Evolutionary conservation across 768 basidiomycete genomes (phyloP), one percentile per base, ranked within the genome.

Genomic region (Chalciporus chontae): DNA sequence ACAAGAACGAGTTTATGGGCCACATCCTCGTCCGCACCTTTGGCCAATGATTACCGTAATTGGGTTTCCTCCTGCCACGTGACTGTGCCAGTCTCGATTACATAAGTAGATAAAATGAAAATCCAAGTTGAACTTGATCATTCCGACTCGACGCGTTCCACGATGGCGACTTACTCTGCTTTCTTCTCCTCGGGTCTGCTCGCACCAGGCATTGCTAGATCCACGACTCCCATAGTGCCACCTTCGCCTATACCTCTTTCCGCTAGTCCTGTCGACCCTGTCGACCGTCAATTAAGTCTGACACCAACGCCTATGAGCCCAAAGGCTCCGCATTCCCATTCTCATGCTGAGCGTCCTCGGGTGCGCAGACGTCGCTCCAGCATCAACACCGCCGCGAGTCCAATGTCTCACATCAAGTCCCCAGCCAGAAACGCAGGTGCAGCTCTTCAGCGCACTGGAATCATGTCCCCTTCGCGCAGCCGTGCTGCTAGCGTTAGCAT

Each of bases 151-250:
- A 47, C 50, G 19, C 43, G 42, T 14, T 51, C 21, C 29, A 66
- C 63, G 59, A 70, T 77, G 57, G 64, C 73, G 32, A 63, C 69
- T 1, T 87, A 87, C 59, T 87, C 85, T 26, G 69, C 79, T 8
- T 81, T 87, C 58, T 87, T 87, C 67, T 82, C 84, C 27, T 84
- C 84, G 36, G 85, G 85, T 18, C 74, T 87, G 31, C 78, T 85
- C 32, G 84, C 84, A 13, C 71, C 78, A 5, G 71, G 70, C 38
- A 54, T 66, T 37, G 42, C 60, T 32, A 48, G 61, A 56, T 57
- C 57, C 42, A 47, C 62, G 23, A 51, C 63, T 11, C 60, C 68
- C 3, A 45, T 52, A 13, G 53, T 66, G 21, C 61, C 63, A 0
- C 65, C 66, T 21, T 68, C 60, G 8, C 59, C 57, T 2, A 51